These are phyloP conservation scores for Phanerodontia chrysosporium DNA, from an alignment of 768 basidiomycete species.

Conservation along the genomic window DNA sequence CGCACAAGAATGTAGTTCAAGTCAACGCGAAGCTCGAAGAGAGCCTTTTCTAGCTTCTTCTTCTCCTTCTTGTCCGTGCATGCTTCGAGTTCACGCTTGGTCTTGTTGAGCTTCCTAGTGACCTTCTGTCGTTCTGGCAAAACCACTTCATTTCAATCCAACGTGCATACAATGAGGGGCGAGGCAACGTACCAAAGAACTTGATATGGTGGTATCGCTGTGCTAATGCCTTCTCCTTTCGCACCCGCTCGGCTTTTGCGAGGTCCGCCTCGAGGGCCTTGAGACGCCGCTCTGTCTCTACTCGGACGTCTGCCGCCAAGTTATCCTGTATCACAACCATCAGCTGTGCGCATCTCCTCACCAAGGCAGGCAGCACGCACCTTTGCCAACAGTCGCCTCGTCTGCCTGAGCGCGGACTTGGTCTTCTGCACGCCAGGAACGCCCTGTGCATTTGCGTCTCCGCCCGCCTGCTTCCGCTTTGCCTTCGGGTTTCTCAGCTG, in stretches of 20 bases:
- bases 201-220: slow-evolving; percentile 85
- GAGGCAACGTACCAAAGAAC: slow-evolving; percentile 73
- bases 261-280: slow-evolving; percentile 75
- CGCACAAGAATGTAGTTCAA: slow-evolving; percentile 84
- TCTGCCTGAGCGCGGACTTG: slow-evolving; percentile 81
- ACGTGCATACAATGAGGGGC: too few relatives aligned
- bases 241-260: slow-evolving; percentile 52
- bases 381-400: slow-evolving; percentile 77
- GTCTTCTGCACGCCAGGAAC: slow-evolving; percentile 79
- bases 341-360: background rate
- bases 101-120: slow-evolving; percentile 66
- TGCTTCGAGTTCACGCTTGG: slow-evolving; percentile 49
- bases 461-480: background rate
- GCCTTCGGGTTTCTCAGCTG: background rate
- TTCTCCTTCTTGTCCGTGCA: slow-evolving; percentile 33
- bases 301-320: slow-evolving; percentile 78
- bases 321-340: slow-evolving; percentile 47
- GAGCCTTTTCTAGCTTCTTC: slow-evolving; percentile 37
- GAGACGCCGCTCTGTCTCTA: slow-evolving; percentile 75
- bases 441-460: slow-evolving; percentile 5
- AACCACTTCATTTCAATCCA: too few relatives aligned
- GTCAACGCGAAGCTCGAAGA: slow-evolving; percentile 74
- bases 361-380: slow-evolving; percentile 30
- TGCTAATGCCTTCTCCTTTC: slow-evolving; percentile 71
- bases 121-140: slow-evolving; percentile 81